phyloP scores from a whole-genome alignment of 164 flowering plant genomes.

The Liriodendron chinense region DNA sequence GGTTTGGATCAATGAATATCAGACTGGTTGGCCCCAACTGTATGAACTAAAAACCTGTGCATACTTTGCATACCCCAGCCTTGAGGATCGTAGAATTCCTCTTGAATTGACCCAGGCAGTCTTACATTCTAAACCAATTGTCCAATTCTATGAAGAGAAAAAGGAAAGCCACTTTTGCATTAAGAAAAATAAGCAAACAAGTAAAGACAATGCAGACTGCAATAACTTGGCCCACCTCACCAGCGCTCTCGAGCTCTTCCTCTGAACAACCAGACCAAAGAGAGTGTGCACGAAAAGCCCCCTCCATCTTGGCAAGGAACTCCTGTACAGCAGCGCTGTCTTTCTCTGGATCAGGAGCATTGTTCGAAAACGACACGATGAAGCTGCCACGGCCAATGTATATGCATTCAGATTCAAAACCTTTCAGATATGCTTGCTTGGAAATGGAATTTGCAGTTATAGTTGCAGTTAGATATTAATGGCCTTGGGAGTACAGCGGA shows the following conservation, averaged over 20 bases:
- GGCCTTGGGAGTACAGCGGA: background rate
- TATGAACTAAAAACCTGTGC: too few relatives aligned
- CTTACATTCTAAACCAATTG: background rate
- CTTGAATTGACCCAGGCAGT: background rate
- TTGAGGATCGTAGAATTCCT: too few relatives aligned
- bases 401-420: background rate
- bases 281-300: constrained; percentile 80
- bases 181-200: background rate
- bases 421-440: background rate
- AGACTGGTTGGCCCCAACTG: too few relatives aligned
- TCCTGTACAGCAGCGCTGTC: constrained; percentile 87
- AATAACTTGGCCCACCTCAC: constrained; percentile 62
- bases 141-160: background rate
- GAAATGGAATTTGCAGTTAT: background rate
- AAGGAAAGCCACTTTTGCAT: background rate
- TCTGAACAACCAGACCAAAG: constrained; percentile 92
- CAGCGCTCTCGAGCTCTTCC: constrained; percentile 95
- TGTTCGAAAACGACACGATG: constrained; percentile 79
- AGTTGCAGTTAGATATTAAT: background rate
- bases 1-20: too few relatives aligned
- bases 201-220: background rate
- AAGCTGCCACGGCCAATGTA: constrained; percentile 53
- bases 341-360: constrained; percentile 80
- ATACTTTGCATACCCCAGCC: too few relatives aligned
- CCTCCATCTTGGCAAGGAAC: constrained; percentile 81